Evolutionary conservation across 2,329 filamentous ascomycete species (phyloP), one percentile per base, ranked within the genome.

Genomic region (Fusarium pseudonygamai): DNA sequence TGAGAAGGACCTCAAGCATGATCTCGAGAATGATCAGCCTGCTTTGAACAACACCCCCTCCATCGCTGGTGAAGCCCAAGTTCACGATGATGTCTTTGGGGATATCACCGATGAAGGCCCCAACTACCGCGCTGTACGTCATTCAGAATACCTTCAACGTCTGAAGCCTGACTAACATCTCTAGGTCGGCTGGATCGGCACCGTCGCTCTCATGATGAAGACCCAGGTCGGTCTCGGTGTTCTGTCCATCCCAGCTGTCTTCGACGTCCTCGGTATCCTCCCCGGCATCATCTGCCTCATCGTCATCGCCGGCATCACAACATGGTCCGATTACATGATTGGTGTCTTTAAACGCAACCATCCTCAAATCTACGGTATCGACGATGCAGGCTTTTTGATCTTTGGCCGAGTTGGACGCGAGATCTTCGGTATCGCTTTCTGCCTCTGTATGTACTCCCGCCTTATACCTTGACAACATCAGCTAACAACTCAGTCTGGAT

Each of bases 341-440:
- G 86, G 85, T 18, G 78, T 81, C 11, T 89, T 89, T 78, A 89
- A 89, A 75, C 74, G 85, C 28, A 79, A 79, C 26, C 87, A 89
- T 71, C 83, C 83, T 5, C 81, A 85, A 47, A 84, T 88, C 2
- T 88, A 89, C 72, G 83, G 85, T 45, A 87, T 89, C 64, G 87
- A 88, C 58, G 87, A 89, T 69, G 87, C 84, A 2, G 87, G 86
- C 22, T 70, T 69, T 7, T 78, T 87, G 36, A 80, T 89, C 18
- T 86, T 87, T 69, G 87, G 87, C 22, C 82, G 79, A 3, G 60
- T 83, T 7, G 86, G 86, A 1, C 82, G 84, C 7, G 84, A 84
- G 60, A 60, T 85, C 30, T 81, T 88, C 26, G 83, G 80, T 8
- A 67, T 75, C 46, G 74, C 78, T 9, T 81, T 83, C 68, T 77